Conservation (phyloP, 805 yeast species). For the Blastobotrys peoriensis region DNA sequence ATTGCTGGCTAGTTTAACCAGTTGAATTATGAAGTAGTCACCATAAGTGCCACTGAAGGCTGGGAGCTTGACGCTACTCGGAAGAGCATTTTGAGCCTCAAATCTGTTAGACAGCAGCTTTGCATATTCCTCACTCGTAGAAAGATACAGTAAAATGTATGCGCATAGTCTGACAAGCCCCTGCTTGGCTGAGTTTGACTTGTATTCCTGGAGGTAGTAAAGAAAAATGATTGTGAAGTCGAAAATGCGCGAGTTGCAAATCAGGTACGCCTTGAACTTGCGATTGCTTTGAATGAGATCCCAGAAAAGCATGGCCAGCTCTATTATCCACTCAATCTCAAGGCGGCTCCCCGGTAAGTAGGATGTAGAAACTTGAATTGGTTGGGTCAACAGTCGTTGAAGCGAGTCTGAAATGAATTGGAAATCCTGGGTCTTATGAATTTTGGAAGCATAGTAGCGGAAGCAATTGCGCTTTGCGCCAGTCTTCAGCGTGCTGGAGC, state of each 20-base stretch:
- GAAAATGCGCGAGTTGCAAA: constrained; percentile 43
- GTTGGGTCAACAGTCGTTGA: constrained; percentile 32
- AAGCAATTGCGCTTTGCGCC: constrained; percentile 22
- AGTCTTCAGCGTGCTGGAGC: neutral
- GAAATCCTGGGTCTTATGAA: constrained; percentile 31
- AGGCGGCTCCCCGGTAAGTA: constrained; percentile 26
- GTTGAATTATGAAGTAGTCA: constrained; percentile 26
- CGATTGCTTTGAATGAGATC: constrained; percentile 71
- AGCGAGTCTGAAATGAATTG: constrained; percentile 28
- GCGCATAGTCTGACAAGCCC: constrained; percentile 29
- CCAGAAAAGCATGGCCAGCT: constrained; percentile 62
- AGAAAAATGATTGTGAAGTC: constrained; percentile 50
- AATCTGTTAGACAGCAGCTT: constrained; percentile 21
- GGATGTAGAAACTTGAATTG: constrained; percentile 31
- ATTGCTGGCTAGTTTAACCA: constrained; percentile 13
- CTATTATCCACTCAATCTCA: constrained; percentile 42
- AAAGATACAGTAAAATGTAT: constrained; percentile 27
- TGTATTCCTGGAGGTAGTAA: constrained; percentile 51
- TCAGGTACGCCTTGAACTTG: constrained; percentile 29
- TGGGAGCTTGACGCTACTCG: constrained; percentile 22
- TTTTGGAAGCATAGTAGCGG: constrained; percentile 28
- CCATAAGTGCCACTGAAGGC: constrained; percentile 26
- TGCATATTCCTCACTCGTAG: constrained; percentile 24
- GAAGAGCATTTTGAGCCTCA: constrained; percentile 24
- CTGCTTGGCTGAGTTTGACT: constrained; percentile 25